Percentiles rank a stretch among this genome's conserved stretches.
Conservation (phyloP, 2,329 filamentous ascomycete species). For the Plenodomus lindquistii region DNA sequence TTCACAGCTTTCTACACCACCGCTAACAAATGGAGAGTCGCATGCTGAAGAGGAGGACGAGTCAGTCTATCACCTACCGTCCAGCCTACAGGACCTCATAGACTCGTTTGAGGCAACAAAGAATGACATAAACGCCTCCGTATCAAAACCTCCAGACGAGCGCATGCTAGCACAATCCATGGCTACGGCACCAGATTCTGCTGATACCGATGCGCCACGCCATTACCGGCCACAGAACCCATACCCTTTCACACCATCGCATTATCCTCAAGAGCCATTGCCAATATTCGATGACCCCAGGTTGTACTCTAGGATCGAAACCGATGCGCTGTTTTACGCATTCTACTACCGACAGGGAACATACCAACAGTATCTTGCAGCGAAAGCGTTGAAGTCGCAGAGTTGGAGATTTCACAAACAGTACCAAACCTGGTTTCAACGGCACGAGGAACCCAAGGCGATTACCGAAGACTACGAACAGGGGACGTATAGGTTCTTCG, state of each 20-base stretch:
- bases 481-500: slow-evolving; percentile 98
- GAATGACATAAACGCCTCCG: slow-evolving; percentile 63
- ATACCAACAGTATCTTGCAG: slow-evolving; percentile 92
- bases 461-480: slow-evolving; percentile 99
- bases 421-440: slow-evolving; percentile 97
- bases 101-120: slow-evolving; percentile 88
- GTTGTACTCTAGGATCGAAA: slow-evolving; percentile 86
- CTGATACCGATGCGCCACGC: slow-evolving; percentile 79
- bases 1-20: slow-evolving; percentile 41
- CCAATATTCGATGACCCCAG: slow-evolving; percentile 88
- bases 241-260: slow-evolving; percentile 72
- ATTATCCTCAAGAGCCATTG: slow-evolving; percentile 92
- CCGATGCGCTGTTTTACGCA: slow-evolving; percentile 95
- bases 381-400: slow-evolving; percentile 96
- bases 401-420: slow-evolving; percentile 99
- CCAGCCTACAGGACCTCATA: slow-evolving; percentile 84
- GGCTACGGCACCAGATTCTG: slow-evolving; percentile 70
- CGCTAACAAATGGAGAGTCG: slow-evolving; percentile 57
- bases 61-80: slow-evolving; percentile 89
- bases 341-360: slow-evolving; percentile 99
- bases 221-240: slow-evolving; percentile 83
- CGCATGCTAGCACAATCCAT: slow-evolving; percentile 78
- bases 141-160: slow-evolving; percentile 66
- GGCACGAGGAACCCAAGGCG: slow-evolving; percentile 96
- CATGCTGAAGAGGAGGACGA: slow-evolving; percentile 65